Conservation (phyloP, 352 stramenopile genomes). For the Pythium monospermum region DNA sequence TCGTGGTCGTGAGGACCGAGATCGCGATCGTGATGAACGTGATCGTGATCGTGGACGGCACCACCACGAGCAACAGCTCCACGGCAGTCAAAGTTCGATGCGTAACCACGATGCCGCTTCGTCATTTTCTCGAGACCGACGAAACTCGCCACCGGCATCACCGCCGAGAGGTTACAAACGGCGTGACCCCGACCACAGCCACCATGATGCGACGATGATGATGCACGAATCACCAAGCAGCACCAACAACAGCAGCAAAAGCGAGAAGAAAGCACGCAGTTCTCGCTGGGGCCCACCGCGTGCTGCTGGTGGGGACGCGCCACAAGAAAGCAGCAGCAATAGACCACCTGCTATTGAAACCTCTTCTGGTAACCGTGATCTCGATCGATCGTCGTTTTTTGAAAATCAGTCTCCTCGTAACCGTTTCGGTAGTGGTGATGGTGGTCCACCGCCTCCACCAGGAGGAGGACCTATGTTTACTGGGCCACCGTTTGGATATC, state of each 20-base stretch:
- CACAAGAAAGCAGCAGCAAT: constrained; percentile 27
- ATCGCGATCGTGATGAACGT: constrained; percentile 4
- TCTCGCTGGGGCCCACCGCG: constrained; percentile 65
- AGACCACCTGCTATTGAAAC: constrained; percentile 51
- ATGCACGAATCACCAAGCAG: constrained; percentile 31
- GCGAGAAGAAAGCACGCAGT: constrained; percentile 65
- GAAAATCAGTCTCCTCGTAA: constrained; percentile 24
- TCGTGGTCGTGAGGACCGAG: constrained; percentile 8
- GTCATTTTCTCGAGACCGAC: constrained; percentile 19
- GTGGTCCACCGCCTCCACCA: constrained; percentile 8
- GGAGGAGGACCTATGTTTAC: constrained; percentile 2
- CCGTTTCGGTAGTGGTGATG: constrained; percentile 25
- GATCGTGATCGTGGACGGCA: constrained; percentile 6
- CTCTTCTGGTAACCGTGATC: constrained; percentile 13
- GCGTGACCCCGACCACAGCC: constrained; percentile 24
- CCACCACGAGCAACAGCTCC: no score
- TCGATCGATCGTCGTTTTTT: constrained; percentile 18
- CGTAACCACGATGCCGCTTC: constrained; percentile 26
- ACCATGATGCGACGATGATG: constrained; percentile 26
- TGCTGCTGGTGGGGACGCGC: constrained; percentile 17
- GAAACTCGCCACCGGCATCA: constrained; percentile 4
- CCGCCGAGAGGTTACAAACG: constrained; percentile 18
- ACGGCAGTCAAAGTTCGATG: no score
- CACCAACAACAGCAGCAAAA: no score
- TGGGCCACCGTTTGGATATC: constrained; percentile 15